Evolutionary conservation across 2,329 filamentous ascomycete species (phyloP), one percentile per base, ranked within the genome.

Genomic region (Penicillium sp.): DNA sequence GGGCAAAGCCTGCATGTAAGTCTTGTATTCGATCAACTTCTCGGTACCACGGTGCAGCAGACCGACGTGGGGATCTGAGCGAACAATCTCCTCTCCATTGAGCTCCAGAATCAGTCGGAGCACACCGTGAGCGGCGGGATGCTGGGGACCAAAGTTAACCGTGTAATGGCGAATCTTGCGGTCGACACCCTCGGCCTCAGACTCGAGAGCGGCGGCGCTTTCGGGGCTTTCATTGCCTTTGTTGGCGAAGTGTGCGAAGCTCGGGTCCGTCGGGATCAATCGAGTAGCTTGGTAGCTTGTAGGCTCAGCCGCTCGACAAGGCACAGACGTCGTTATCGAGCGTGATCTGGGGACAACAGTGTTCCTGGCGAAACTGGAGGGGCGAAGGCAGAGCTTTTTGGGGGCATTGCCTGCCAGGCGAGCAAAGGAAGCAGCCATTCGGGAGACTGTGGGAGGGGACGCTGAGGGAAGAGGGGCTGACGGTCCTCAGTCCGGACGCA

Each of bases 21-120:
- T 97, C 86, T 97, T 97, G 87, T 99, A 99, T 85, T 99, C 95
- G 82, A 98, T 98, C 82, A 99, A 88, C 87, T 99, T 99, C 86
- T 99, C 95, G 66, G 95, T 99, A 70, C 95, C 95, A 73, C 95
- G 89, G 81, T 99, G 95, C 74, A 99, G 87, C 79, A 99, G 84
- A 62, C 95, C 95, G 73, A 99, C 94, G 82, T 99, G 95, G 51
- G 95, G 95, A 80, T 99, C 95, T 68, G 93, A 91, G 76, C 95
- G 91, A 73, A 99, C 85, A 76, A 99, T 98, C 82, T 97, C 92
- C 84, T 99, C 95, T 78, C 95, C 95, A 81, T 92, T 97, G 77
- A 99, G 87, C 81, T 99, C 95, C 72, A 99, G 87, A 84, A 99
- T 99, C 82, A 99, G 82, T 59, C 95, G 92, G 81, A 99, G 83